phyloP scores from a whole-genome alignment of 768 basidiomycete genomes.

The Tephrocybe sp. region DNA sequence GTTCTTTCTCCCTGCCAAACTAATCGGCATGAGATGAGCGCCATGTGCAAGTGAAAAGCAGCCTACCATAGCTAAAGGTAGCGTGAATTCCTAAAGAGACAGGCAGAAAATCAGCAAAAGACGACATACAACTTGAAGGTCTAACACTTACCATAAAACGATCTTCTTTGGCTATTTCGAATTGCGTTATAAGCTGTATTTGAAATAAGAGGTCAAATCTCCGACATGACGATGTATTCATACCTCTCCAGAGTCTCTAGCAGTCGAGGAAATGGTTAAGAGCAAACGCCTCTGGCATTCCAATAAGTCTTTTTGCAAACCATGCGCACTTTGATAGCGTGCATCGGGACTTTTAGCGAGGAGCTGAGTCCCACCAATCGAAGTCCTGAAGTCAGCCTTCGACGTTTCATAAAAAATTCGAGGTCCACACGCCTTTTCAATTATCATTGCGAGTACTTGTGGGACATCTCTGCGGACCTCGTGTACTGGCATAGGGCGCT shows the following conservation, averaged over 20 bases:
- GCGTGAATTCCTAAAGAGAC: slow-evolving; percentile 56
- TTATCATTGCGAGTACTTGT: slow-evolving; percentile 64
- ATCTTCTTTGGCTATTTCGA: slow-evolving; percentile 65
- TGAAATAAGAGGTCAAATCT: not conserved
- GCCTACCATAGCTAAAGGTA: slow-evolving; percentile 61
- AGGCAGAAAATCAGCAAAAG: not conserved
- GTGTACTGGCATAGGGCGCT: slow-evolving; percentile 71
- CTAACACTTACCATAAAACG: slow-evolving; percentile 51
- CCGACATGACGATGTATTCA: not conserved
- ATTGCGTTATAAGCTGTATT: slow-evolving; percentile 59
- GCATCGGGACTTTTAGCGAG: slow-evolving; percentile 65
- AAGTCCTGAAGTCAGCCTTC: slow-evolving; percentile 10
- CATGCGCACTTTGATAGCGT: slow-evolving; percentile 71
- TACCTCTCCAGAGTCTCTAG: slow-evolving; percentile 58
- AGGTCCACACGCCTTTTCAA: slow-evolving; percentile 51
- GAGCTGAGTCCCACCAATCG: slow-evolving; percentile 34
- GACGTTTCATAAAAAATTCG: not conserved
- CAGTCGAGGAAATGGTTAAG: slow-evolving; percentile 52
- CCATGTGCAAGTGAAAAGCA: not conserved
- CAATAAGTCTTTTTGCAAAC: slow-evolving; percentile 63
- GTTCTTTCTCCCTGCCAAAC: slow-evolving; percentile 72
- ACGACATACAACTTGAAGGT: not conserved
- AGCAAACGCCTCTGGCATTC: slow-evolving; percentile 67
- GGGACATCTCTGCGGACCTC: slow-evolving; percentile 73
- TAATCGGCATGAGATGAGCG: slow-evolving; percentile 17